Percentiles rank a stretch among this genome's conserved stretches.
Evolutionary conservation across 768 basidiomycete species (phyloP).

Genomic region (Mycena metata): DNA sequence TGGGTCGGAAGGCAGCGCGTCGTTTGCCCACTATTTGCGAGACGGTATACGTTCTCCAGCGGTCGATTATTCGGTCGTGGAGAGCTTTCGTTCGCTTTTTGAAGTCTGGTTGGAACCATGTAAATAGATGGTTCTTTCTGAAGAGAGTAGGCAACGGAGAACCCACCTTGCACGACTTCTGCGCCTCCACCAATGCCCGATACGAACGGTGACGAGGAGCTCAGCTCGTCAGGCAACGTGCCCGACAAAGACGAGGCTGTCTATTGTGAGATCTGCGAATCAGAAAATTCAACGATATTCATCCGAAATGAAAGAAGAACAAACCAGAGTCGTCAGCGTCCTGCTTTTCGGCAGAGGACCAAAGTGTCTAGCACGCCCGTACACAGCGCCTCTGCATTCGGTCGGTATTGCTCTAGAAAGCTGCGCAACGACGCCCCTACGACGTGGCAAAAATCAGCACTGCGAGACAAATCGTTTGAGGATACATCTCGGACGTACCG

Average conservation of each 20-base stretch:
- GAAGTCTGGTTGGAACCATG: too few species aligned
- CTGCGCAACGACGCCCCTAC: slow-evolving; percentile 57
- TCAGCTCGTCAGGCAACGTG: slow-evolving; percentile 64
- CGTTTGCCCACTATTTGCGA: slow-evolving; percentile 48
- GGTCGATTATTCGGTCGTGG: slow-evolving; percentile 61
- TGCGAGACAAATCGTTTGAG: too few species aligned
- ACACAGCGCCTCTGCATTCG: slow-evolving; percentile 65
- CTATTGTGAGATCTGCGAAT: slow-evolving; percentile 43
- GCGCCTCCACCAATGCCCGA: slow-evolving; percentile 58
- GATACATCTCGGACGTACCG: too few species aligned
- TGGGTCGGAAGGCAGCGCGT: slow-evolving; percentile 37
- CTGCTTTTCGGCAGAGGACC: slow-evolving; percentile 46
- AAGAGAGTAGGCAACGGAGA: background rate
- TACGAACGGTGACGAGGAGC: slow-evolving; percentile 59
- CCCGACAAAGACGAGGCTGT: slow-evolving; percentile 61
- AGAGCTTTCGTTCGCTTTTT: slow-evolving; percentile 55
- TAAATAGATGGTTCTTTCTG: too few species aligned
- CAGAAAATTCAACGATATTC: slow-evolving; percentile 10
- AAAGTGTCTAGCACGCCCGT: slow-evolving; percentile 58
- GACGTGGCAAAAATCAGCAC: slow-evolving; percentile 22
- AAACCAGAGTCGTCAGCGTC: slow-evolving; percentile 52
- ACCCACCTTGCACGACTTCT: slow-evolving; percentile 53
- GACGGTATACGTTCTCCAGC: slow-evolving; percentile 67
- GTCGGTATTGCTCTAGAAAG: slow-evolving; percentile 62
- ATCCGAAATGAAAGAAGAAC: background rate